Percentiles rank a stretch among this genome's conserved stretches.
These are phyloP conservation scores for Fusarium tuaranense DNA, from an alignment of 2,329 filamentous ascomycete genomes.

Conservation along the genomic window DNA sequence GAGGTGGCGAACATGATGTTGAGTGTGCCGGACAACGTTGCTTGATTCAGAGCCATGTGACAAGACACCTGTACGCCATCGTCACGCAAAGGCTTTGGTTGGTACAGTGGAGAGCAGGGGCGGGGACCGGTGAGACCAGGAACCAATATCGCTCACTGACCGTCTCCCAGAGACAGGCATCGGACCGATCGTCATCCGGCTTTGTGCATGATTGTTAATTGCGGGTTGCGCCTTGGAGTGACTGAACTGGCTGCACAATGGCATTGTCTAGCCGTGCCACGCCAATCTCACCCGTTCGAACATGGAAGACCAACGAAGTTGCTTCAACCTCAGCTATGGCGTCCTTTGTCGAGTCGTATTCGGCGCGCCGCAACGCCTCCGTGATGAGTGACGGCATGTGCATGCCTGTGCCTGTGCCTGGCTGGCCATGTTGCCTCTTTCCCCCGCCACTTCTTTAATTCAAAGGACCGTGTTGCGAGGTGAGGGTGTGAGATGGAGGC, in stretches of 20 bases:
- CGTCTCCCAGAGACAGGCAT: constrained; percentile 25
- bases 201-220: constrained; percentile 20
- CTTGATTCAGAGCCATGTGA: constrained; percentile 42
- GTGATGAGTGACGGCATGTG: constrained; percentile 15
- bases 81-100: constrained; percentile 45
- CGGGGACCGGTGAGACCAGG: constrained; percentile 43
- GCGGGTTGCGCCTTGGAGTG: constrained; percentile 10
- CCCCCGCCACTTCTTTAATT: background rate
- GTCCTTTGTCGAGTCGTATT: constrained; percentile 2
- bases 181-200: constrained; percentile 36
- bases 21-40: constrained; percentile 16
- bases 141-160: constrained; percentile 33
- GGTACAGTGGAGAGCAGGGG: constrained; percentile 39
- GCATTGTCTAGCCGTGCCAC: constrained; percentile 5
- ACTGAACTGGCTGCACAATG: constrained; percentile 22
- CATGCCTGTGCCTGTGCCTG: constrained; percentile 8
- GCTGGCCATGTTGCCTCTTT: constrained; percentile 28
- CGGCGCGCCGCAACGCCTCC: constrained; percentile 15
- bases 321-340: constrained; percentile 14
- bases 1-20: constrained; percentile 20
- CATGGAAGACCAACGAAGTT: constrained; percentile 4
- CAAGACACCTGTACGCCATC: constrained; percentile 37
- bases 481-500: background rate
- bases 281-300: constrained; percentile 7
- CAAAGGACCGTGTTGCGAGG: background rate